Evolutionary conservation across 148 eudicot species (phyloP).

Genomic region (Arctostaphylos glauca): DNA sequence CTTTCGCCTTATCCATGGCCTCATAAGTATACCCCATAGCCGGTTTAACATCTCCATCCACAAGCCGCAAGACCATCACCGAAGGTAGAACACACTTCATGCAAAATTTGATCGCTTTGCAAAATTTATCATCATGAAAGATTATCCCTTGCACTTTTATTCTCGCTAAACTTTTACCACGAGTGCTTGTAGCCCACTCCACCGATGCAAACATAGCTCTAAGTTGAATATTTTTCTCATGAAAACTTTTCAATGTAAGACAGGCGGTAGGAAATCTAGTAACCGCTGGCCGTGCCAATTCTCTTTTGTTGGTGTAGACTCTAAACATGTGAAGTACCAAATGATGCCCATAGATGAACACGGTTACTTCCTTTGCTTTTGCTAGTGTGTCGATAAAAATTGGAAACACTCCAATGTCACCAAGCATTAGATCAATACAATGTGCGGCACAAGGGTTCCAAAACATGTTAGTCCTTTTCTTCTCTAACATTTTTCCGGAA

Average conservation of each 20-base stretch:
- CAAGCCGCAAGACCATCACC: slow-evolving; percentile 1
- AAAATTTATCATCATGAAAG: no score
- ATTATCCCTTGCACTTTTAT: neutral
- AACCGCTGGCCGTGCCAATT: neutral
- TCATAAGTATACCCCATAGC: neutral
- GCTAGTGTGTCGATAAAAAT: neutral
- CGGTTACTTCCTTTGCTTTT: neutral
- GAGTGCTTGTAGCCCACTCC: neutral
- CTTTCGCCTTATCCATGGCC: neutral
- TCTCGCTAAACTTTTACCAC: neutral
- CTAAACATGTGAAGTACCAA: slow-evolving; percentile 1
- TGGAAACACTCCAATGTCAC: no score
- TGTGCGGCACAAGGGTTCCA: neutral
- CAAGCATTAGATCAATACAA: no score
- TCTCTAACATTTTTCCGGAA: neutral
- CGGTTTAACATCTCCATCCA: neutral
- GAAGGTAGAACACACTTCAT: neutral
- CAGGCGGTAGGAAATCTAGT: neutral
- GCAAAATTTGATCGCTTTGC: neutral
- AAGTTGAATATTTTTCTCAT: neutral
- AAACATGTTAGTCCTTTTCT: neutral
- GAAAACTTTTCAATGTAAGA: neutral
- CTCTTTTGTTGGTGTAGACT: neutral
- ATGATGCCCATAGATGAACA: neutral
- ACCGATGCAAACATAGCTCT: neutral